A percentile compares a stretch with the other conserved stretches of the same genome.
Evolutionary conservation across 371 early-diverging fungal genomes (phyloP).

Genomic region (Haplosporangium sp.): DNA sequence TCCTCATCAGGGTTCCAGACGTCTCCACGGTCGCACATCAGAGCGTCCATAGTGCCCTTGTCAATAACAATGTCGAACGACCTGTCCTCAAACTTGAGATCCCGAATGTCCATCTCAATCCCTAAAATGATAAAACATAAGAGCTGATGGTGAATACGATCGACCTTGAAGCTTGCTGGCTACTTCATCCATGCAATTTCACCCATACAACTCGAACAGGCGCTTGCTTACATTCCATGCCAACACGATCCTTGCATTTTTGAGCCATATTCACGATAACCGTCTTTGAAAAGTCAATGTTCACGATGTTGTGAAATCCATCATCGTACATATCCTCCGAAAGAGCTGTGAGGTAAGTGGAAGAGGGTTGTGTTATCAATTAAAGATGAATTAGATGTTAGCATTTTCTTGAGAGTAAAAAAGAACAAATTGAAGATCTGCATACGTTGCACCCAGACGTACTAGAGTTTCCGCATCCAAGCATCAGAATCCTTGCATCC

Average conservation of each 20-base stretch:
- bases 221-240: slow-evolving; percentile 67
- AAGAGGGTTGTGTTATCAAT: not conserved
- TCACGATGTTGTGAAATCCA: slow-evolving; percentile 80
- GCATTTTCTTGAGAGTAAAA: not conserved
- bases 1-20: slow-evolving; percentile 89
- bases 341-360: slow-evolving; percentile 58
- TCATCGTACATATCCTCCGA: slow-evolving; percentile 86
- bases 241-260: slow-evolving; percentile 67
- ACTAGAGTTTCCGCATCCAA: slow-evolving; percentile 86
- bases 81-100: slow-evolving; percentile 65
- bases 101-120: slow-evolving; percentile 86
- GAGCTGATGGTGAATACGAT: no score
- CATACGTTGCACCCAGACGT: slow-evolving; percentile 10
- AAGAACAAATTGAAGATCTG: not conserved
- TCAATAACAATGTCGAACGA: slow-evolving; percentile 85
- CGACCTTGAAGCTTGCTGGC: not conserved
- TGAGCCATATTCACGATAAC: slow-evolving; percentile 85
- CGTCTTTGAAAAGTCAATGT: slow-evolving; percentile 83
- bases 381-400: not conserved
- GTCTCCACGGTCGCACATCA: slow-evolving; percentile 87
- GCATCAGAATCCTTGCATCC: slow-evolving; percentile 73
- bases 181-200: not conserved
- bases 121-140: slow-evolving; percentile 54
- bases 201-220: not conserved
- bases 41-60: slow-evolving; percentile 89